These are phyloP conservation scores for Gracilaria domingensis DNA, from an alignment of 23 red algal species.

Conservation along the genomic window DNA sequence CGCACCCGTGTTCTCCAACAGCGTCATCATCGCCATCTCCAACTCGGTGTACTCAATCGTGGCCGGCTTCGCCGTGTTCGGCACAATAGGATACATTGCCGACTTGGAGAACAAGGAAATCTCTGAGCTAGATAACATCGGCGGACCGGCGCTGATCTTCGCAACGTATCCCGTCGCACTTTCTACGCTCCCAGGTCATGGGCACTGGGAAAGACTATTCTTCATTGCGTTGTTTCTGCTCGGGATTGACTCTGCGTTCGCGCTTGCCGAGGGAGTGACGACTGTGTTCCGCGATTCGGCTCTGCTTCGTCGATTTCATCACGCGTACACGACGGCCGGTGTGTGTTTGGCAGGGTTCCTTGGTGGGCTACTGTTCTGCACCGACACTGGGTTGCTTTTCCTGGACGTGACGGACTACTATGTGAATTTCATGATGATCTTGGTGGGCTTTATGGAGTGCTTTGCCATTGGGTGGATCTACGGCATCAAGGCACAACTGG, in stretches of 20 bases:
- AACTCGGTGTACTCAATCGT: constrained; percentile 59
- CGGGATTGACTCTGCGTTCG: constrained; percentile 59
- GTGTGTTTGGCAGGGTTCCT: constrained; percentile 47
- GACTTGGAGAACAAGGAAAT: background rate
- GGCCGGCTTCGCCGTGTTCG: constrained; percentile 66
- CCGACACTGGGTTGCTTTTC: constrained; percentile 39
- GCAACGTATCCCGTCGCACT: constrained; percentile 39
- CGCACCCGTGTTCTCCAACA: constrained; percentile 56
- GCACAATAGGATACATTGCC: constrained; percentile 60
- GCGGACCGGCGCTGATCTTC: constrained; percentile 52
- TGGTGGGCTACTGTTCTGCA: constrained; percentile 37
- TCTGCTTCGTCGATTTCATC: constrained; percentile 22
- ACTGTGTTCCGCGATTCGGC: constrained; percentile 58
- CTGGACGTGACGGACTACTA: constrained; percentile 65
- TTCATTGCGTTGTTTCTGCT: constrained; percentile 66
- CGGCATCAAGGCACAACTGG: constrained; percentile 48
- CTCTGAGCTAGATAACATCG: background rate
- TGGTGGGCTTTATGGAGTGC: constrained; percentile 55
- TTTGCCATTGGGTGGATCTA: constrained; percentile 73
- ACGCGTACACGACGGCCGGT: constrained; percentile 32
- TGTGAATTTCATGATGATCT: constrained; percentile 61
- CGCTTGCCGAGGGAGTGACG: constrained; percentile 52
- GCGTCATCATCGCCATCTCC: constrained; percentile 59
- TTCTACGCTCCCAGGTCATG: constrained; percentile 34
- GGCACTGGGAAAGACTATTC: constrained; percentile 68